phyloP scores from a whole-genome alignment of 2,329 filamentous ascomycete species.

The Aspergillus vadensis region DNA sequence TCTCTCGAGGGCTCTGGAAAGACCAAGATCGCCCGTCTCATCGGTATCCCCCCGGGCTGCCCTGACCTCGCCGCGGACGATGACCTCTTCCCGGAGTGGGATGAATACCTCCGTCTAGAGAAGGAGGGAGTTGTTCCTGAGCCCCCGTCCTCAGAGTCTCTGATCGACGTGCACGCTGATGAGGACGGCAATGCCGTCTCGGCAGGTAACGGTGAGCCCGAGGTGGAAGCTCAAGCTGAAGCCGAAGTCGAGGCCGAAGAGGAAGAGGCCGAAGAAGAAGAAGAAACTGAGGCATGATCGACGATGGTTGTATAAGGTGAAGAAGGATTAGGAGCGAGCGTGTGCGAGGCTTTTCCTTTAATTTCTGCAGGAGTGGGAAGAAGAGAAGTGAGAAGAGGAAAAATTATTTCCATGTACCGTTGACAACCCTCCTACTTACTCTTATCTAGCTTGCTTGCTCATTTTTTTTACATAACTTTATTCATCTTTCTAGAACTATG shows the following conservation, averaged over 20 bases:
- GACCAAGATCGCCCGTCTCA: constrained; percentile 76
- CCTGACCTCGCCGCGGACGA: constrained; percentile 57
- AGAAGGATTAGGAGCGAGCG: background rate
- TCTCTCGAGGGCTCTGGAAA: constrained; percentile 82
- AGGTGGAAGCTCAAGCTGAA: constrained; percentile 32
- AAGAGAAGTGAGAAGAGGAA: background rate
- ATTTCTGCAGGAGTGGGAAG: background rate
- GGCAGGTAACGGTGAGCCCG: constrained; percentile 36
- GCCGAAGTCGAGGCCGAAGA: constrained; percentile 13
- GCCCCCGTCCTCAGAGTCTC: constrained; percentile 39
- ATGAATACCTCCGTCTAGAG: constrained; percentile 83
- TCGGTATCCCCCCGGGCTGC: constrained; percentile 79
- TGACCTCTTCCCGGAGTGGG: constrained; percentile 95
- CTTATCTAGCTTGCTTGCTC: constrained; percentile 15
- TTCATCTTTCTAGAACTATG: background rate
- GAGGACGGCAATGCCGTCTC: constrained; percentile 30
- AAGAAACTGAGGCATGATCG: background rate
- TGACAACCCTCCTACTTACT: constrained; percentile 3
- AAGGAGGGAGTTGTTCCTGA: constrained; percentile 60
- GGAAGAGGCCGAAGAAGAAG: background rate
- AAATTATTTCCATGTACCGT: constrained; percentile 10
- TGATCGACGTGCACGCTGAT: constrained; percentile 46
- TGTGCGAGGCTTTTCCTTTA: background rate
- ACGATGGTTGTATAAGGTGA: background rate
- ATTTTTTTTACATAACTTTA: constrained; percentile 6